Evolutionary conservation across 2,329 filamentous ascomycete species (phyloP).

Genomic region (Plectosphaerella plurivora): DNA sequence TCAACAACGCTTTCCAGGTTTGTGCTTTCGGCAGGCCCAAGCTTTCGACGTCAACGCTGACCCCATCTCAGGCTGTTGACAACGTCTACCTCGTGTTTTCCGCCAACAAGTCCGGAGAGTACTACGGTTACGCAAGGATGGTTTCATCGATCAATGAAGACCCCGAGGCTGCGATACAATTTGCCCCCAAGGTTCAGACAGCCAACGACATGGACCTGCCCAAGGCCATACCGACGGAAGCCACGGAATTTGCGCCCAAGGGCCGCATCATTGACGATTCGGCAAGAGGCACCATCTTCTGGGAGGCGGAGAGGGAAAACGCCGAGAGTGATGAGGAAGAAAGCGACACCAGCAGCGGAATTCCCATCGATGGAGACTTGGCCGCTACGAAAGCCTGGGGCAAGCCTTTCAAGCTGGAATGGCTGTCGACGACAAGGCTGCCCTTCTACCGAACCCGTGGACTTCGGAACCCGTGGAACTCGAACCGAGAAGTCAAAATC

Average conservation of each 20-base stretch:
- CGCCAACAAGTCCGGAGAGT: constrained; percentile 95
- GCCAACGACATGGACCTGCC: constrained; percentile 62
- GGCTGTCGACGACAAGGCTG: constrained; percentile 77
- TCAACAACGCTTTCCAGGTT: constrained; percentile 78
- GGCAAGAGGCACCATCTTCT: constrained; percentile 92
- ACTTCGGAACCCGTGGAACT: constrained; percentile 89
- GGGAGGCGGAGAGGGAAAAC: constrained; percentile 73
- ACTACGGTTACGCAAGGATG: constrained; percentile 95
- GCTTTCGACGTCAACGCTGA: not conserved
- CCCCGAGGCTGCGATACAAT: constrained; percentile 62
- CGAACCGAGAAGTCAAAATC: constrained; percentile 93
- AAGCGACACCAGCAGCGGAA: constrained; percentile 29
- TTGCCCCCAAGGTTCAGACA: constrained; percentile 60
- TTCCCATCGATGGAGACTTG: constrained; percentile 33
- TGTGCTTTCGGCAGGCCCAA: not conserved
- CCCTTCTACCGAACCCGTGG: constrained; percentile 88
- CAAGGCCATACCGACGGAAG: constrained; percentile 73
- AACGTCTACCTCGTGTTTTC: constrained; percentile 93
- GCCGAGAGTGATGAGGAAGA: constrained; percentile 36
- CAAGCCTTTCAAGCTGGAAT: constrained; percentile 86
- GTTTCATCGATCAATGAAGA: constrained; percentile 77
- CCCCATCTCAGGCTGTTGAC: constrained; percentile 58
- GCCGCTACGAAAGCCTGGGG: constrained; percentile 68
- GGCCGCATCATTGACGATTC: constrained; percentile 91
- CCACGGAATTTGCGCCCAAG: constrained; percentile 72